A percentile compares a stretch with the other conserved stretches of the same genome.
phyloP scores from a whole-genome alignment of 371 early-diverging fungal species.

The Mortierella polycephala region DNA sequence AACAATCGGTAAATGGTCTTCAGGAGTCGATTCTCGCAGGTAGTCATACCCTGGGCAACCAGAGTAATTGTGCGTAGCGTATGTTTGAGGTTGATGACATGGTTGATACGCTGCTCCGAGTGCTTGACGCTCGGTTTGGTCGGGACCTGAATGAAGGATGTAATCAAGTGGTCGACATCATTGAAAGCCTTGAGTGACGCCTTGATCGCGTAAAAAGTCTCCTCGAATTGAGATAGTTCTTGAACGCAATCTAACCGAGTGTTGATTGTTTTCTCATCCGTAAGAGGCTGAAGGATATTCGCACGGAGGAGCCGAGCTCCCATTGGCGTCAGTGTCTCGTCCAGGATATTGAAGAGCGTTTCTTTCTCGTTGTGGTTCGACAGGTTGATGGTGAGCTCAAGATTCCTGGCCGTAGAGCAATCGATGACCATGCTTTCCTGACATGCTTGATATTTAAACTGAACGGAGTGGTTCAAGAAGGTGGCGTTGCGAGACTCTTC shows the following conservation, averaged over 20 bases:
- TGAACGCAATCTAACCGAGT: constrained; percentile 52
- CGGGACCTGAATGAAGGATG: constrained; percentile 62
- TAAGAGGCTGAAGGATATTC: constrained; percentile 79
- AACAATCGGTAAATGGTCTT: constrained; percentile 48
- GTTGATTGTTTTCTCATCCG: constrained; percentile 49
- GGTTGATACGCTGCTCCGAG: constrained; percentile 78
- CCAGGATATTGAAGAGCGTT: constrained; percentile 65
- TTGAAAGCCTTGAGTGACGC: constrained; percentile 46
- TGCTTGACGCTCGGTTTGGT: constrained; percentile 63
- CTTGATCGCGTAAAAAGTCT: constrained; percentile 19
- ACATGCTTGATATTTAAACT: constrained; percentile 70
- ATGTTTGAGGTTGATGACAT: constrained; percentile 76
- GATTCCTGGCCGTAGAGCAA: constrained; percentile 63
- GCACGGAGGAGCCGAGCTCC: constrained; percentile 77
- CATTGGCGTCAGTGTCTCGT: constrained; percentile 76
- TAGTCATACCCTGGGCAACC: constrained; percentile 54
- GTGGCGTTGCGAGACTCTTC: constrained; percentile 60
- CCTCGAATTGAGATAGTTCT: constrained; percentile 28
- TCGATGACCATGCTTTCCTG: constrained; percentile 76
- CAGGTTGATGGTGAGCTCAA: constrained; percentile 73
- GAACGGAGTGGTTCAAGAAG: constrained; percentile 67
- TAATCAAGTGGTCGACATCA: constrained; percentile 64
- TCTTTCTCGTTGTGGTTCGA: constrained; percentile 55
- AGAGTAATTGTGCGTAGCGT: constrained; percentile 57
- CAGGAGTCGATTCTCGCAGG: constrained; percentile 58